Base-by-base conservation (phyloP, 75 land plant species). In the Azolla pinnata region DNA sequence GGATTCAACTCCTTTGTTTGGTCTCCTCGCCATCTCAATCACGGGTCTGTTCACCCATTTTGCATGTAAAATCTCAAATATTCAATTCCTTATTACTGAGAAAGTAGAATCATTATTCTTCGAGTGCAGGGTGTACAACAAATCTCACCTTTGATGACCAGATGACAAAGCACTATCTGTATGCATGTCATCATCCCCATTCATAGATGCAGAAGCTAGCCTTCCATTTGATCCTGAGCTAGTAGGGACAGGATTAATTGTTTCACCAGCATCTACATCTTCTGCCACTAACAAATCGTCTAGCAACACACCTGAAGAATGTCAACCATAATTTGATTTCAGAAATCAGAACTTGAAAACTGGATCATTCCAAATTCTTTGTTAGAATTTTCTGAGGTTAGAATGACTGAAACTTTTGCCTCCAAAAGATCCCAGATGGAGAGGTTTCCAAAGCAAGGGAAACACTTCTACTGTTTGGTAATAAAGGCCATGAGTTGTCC, bases 211-310 rank as follows among this genome's bases (percentile, higher is more conserved):
- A 34, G 88, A 97, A 59, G 90, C 97, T 59, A 97, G 88, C 63
- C 44, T 89, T 51, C 90, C 90, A 73, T 82, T 86, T 46, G 77
- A 63, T 29, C 47, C 76, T 42, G 72, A 31, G 96, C 96, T 65
- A 79, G 87, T 26, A 86, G 76, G 56, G 98, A n/a, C 97, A 56
- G 91, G 83, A 59, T 59, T 62, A 26, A 91, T 90, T 50, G 91
- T 90, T 61, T 83, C 97, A 59, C 84, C 96, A 57, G 97, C 99
- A 42, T 91, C 91, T 26, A 81, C 72, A 63, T 95, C 99, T 59
- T 90, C 99, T 52, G 99, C 97, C 50, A 86, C 87, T 57, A 95
- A 82, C 9, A 95, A 58, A 54, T 95, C 99, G 74, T 95, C 99
- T 1, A 95, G 76, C 48, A 95, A 69, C 20, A 81, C 86, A 29